Evolutionary conservation across 2,329 filamentous ascomycete genomes (phyloP), one percentile per base, ranked within the genome.

Genomic region (Gremmenia infestans): DNA sequence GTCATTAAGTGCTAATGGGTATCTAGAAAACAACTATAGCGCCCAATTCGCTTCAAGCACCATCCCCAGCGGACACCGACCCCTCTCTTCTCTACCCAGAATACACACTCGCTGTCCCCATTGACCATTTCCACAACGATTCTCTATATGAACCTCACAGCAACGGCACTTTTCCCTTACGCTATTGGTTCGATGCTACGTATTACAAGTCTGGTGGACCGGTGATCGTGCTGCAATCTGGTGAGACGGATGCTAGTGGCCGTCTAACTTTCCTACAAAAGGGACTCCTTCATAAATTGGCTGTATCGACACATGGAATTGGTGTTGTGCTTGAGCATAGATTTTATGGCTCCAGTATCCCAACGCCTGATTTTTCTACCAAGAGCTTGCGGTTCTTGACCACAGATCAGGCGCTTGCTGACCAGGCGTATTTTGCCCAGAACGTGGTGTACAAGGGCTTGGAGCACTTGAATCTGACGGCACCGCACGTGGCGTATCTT

Each of bases 71-170:
- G n/a, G 37, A 53, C 46, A 60, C 53, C 4, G 58, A 69, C 35
- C 62, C 63, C 19, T 32, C 46, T 5, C 56, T 61, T 19, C 59
- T 68, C 25, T 70, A 69, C 48, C 69, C 67, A 43, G 68, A 65
- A 35, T 71, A 71, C 64, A 73, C 72, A 54, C 69, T 71, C 50
- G 63, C 61, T 1, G 65, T 70, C 8, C 68, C 68, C 4, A 76
- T 95, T 36, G 90, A 96, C 70, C 89, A 94, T 68, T 95, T 94
- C 73, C 88, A 88, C 72, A 90, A 93, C 66, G 86, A 91, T 53
- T 81, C 83, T 2, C 75, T 78, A 49, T 95, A 95, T 68, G 88
- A 86, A 69, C 89, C 91, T 37, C 90, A 95, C 70, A 82, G 80
- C 8, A 75, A 87, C 62, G 85, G 71, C 25, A 80, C 73, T 1